These are phyloP conservation scores for Millerozyma acaciae DNA, from an alignment of 805 yeast species.

Conservation along the genomic window DNA sequence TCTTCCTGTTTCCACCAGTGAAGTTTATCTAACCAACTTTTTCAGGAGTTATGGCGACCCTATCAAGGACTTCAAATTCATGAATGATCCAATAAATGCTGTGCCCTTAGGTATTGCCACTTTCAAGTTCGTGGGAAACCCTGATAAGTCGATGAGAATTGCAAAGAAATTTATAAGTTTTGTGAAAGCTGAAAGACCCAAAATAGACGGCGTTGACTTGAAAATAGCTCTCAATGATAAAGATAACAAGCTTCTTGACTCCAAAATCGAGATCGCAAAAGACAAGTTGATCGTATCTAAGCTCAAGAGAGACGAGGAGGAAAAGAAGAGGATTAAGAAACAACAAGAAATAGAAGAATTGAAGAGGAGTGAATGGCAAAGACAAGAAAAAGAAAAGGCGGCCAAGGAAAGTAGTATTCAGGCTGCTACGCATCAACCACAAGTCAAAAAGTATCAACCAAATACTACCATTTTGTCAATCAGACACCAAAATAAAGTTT, in stretches of 20 bases:
- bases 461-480: slow-evolving; percentile 34
- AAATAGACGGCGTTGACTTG: slow-evolving; percentile 51
- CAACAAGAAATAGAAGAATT: slow-evolving; percentile 12
- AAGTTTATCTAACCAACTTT: slow-evolving; percentile 44
- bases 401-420: slow-evolving; percentile 6
- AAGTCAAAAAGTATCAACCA: slow-evolving; percentile 16
- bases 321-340: slow-evolving; percentile 23
- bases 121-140: slow-evolving; percentile 55
- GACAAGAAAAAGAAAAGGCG: slow-evolving; percentile 13
- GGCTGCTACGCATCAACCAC: slow-evolving; percentile 1
- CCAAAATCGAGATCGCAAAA: slow-evolving; percentile 34
- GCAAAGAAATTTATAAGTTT: slow-evolving; percentile 30
- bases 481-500: slow-evolving; percentile 26
- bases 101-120: slow-evolving; percentile 73
- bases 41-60: slow-evolving; percentile 59
- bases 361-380: slow-evolving; percentile 14
- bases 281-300: slow-evolving; percentile 22
- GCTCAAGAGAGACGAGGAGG: slow-evolving; percentile 30
- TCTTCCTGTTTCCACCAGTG: slow-evolving; percentile 51
- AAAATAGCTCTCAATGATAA: slow-evolving; percentile 51
- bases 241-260: slow-evolving; percentile 34
- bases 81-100: slow-evolving; percentile 71
- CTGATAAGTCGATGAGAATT: slow-evolving; percentile 40
- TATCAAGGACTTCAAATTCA: slow-evolving; percentile 52
- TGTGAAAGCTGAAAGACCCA: slow-evolving; percentile 28